phyloP scores from a whole-genome alignment of 2,329 filamentous ascomycete genomes.

The Diaporthe citrichinensis region DNA sequence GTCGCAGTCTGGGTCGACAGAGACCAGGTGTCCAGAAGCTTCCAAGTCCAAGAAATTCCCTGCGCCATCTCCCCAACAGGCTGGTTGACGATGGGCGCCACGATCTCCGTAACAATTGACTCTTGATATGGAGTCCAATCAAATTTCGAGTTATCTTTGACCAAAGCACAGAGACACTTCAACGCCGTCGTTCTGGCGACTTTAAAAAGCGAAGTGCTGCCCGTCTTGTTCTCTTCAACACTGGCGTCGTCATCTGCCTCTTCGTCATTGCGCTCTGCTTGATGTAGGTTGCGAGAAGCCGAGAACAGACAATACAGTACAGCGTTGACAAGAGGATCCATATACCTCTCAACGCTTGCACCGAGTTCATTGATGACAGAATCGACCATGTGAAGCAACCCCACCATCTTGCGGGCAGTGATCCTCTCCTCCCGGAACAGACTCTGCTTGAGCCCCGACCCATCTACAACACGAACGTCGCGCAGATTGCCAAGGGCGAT shows the following conservation, averaged over 20 bases:
- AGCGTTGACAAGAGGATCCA: constrained; percentile 78
- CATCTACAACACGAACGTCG: constrained; percentile 70
- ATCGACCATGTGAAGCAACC: constrained; percentile 92
- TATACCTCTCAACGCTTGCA: constrained; percentile 77
- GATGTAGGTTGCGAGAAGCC: constrained; percentile 66
- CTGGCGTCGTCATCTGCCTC: constrained; percentile 52
- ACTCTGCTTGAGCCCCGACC: constrained; percentile 63
- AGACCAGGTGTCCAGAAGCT: constrained; percentile 86
- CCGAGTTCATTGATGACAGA: constrained; percentile 89
- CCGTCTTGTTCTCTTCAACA: constrained; percentile 56
- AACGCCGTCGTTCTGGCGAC: constrained; percentile 80
- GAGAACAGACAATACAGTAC: constrained; percentile 85
- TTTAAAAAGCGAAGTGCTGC: constrained; percentile 72
- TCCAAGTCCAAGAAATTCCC: constrained; percentile 85
- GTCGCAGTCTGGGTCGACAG: constrained; percentile 74
- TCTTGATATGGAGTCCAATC: constrained; percentile 81
- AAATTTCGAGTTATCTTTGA: constrained; percentile 78
- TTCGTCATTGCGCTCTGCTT: constrained; percentile 55
- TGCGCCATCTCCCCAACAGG: constrained; percentile 90
- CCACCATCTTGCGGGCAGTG: constrained; percentile 84
- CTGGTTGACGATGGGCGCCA: constrained; percentile 82
- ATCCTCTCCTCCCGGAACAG: constrained; percentile 72
- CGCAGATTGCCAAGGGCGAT: constrained; percentile 83
- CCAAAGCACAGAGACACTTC: constrained; percentile 85
- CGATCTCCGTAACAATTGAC: constrained; percentile 79